phyloP scores from a whole-genome alignment of 1,284 basidiomycete genomes.

The Schizophyllum commune region DNA sequence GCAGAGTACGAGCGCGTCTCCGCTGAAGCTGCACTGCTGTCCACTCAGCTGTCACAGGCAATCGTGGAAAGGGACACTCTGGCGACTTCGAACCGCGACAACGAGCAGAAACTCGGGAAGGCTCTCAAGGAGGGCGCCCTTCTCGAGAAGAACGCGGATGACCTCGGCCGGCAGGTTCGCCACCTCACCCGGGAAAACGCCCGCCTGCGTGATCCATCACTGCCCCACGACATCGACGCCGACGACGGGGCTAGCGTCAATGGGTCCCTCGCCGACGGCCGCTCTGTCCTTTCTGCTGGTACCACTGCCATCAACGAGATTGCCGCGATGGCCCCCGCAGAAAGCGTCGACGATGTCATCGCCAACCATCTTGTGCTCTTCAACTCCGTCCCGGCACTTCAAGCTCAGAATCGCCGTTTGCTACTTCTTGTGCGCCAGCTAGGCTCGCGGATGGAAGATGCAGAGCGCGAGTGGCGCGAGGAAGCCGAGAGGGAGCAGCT shows the following conservation, averaged over 20 bases:
- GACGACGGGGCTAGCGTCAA: constrained; percentile 24
- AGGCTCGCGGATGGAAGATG: constrained; percentile 69
- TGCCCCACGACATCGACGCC: constrained; percentile 67
- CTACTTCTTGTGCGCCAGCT: constrained; percentile 80
- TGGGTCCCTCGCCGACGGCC: neutral
- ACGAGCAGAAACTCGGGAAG: constrained; percentile 54
- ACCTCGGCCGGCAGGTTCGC: constrained; percentile 85
- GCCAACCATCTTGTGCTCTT: constrained; percentile 88
- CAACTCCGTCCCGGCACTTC: constrained; percentile 71
- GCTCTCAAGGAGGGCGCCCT: constrained; percentile 62
- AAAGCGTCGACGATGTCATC: constrained; percentile 73
- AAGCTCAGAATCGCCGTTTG: constrained; percentile 87
- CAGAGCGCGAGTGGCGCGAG: constrained; percentile 64
- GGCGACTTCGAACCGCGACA: constrained; percentile 41
- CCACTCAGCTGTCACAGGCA: constrained; percentile 67
- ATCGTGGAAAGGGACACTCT: constrained; percentile 61
- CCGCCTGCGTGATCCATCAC: constrained; percentile 73
- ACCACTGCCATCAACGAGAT: constrained; percentile 9
- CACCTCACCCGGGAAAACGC: constrained; percentile 73
- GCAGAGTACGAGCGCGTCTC: constrained; percentile 77
- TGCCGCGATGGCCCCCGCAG: constrained; percentile 29
- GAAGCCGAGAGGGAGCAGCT: constrained; percentile 64
- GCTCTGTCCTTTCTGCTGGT: constrained; percentile 17
- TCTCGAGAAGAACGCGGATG: constrained; percentile 73
- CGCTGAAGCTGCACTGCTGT: constrained; percentile 73